These are phyloP conservation scores for Dendrobium catenatum DNA, from an alignment of 106 monocot genomes.

Conservation along the genomic window DNA sequence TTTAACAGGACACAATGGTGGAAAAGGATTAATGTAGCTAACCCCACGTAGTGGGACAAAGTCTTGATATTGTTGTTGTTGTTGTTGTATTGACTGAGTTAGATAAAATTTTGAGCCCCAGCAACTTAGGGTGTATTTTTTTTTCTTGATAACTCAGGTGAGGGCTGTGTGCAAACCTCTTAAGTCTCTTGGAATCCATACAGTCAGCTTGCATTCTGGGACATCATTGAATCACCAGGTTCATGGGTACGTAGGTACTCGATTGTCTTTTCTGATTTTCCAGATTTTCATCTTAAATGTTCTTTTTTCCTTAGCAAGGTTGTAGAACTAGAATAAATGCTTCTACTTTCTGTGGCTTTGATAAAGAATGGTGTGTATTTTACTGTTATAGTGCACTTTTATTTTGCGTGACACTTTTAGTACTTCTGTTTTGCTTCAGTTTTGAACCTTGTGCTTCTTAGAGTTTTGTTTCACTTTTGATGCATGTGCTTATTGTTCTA, in stretches of 20 bases:
- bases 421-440: too few relatives aligned
- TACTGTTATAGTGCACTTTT: too few relatives aligned
- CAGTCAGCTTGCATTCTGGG: constrained; percentile 84
- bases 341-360: neutral
- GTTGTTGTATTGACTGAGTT: neutral
- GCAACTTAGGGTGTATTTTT: neutral
- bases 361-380: neutral
- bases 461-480: too few relatives aligned
- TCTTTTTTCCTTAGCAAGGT: neutral
- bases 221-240: constrained; percentile 66
- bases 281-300: neutral
- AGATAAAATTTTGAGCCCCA: neutral
- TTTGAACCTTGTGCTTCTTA: too few relatives aligned
- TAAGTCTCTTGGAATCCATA: constrained; percentile 74
- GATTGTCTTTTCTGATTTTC: neutral
- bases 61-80: too few relatives aligned
- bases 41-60: too few relatives aligned
- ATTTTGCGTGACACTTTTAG: too few relatives aligned
- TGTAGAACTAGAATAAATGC: too few relatives aligned
- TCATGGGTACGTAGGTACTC: constrained; percentile 46
- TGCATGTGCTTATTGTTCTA: too few relatives aligned
- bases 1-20: too few relatives aligned
- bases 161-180: constrained; percentile 75
- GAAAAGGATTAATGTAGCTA: too few relatives aligned
- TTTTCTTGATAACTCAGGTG: constrained; percentile 27